These are phyloP conservation scores for Corniculantispora saksenae DNA, from an alignment of 2,329 filamentous ascomycete genomes.

Conservation along the genomic window DNA sequence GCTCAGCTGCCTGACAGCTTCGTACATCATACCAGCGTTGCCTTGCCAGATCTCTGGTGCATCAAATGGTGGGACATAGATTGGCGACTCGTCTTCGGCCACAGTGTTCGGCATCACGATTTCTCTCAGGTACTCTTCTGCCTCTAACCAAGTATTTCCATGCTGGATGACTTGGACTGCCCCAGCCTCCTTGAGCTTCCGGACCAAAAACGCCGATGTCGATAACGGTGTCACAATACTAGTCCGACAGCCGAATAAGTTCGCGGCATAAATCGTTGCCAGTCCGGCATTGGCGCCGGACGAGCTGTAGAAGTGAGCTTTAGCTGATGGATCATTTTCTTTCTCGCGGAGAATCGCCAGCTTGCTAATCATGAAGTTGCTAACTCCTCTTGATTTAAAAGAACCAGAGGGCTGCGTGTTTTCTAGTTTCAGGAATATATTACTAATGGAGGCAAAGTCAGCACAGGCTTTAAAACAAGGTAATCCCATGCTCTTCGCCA, in stretches of 20 bases:
- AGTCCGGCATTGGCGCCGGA: constrained; percentile 80
- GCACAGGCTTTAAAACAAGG: no score
- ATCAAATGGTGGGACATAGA: constrained; percentile 69
- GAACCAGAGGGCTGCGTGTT: constrained; percentile 79
- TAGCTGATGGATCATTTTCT: constrained; percentile 10
- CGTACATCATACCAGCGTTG: constrained; percentile 56
- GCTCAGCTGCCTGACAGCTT: constrained; percentile 38
- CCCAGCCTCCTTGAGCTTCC: constrained; percentile 66
- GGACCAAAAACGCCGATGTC: constrained; percentile 67
- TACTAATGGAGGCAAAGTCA: constrained; percentile 42
- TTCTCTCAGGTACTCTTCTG: constrained; percentile 63
- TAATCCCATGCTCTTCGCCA: no score
- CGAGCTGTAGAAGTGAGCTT: constrained; percentile 67
- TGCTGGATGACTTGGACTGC: constrained; percentile 62
- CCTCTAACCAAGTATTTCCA: constrained; percentile 68
- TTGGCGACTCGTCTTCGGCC: constrained; percentile 38
- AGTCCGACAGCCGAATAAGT: constrained; percentile 58
- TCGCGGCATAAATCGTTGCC: constrained; percentile 72
- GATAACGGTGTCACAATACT: constrained; percentile 71
- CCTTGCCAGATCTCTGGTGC: constrained; percentile 66
- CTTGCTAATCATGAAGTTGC: constrained; percentile 63
- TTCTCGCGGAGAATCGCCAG: constrained; percentile 31
- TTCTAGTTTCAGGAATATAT: constrained; percentile 81
- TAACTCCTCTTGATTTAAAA: constrained; percentile 80
- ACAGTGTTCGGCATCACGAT: constrained; percentile 43